These are phyloP conservation scores for Saccharomycopsis selenospora DNA, from an alignment of 805 yeast species.

Conservation along the genomic window DNA sequence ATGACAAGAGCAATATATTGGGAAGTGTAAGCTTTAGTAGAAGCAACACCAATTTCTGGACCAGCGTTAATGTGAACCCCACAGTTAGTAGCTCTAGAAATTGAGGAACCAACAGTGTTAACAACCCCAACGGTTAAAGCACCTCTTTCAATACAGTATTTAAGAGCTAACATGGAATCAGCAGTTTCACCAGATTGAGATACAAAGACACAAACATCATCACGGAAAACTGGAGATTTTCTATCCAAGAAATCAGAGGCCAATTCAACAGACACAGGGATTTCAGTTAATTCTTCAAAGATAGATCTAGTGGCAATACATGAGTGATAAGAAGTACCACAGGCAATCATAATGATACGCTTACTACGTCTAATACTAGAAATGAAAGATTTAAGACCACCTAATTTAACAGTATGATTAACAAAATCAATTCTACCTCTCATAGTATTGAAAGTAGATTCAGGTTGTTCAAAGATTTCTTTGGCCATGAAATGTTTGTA, in stretches of 20 bases:
- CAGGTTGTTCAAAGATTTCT: slow-evolving; percentile 98
- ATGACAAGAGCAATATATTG: slow-evolving; percentile 95
- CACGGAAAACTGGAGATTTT: slow-evolving; percentile 94
- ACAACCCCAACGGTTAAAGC: slow-evolving; percentile 97
- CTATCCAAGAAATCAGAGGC: slow-evolving; percentile 95
- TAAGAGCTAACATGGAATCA: slow-evolving; percentile 90
- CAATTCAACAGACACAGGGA: slow-evolving; percentile 86
- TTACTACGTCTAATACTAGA: slow-evolving; percentile 90
- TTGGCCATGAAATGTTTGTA: slow-evolving; percentile 97
- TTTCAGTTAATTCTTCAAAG: slow-evolving; percentile 93
- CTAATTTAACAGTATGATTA: slow-evolving; percentile 66
- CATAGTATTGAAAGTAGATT: slow-evolving; percentile 96
- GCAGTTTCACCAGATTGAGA: slow-evolving; percentile 99
- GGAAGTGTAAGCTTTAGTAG: slow-evolving; percentile 97
- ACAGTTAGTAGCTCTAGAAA: slow-evolving; percentile 95
- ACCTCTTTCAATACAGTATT: slow-evolving; percentile 93
- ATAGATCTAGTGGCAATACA: slow-evolving; percentile 95
- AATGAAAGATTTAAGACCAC: slow-evolving; percentile 81
- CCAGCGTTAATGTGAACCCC: slow-evolving; percentile 99
- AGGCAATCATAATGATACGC: slow-evolving; percentile 95
- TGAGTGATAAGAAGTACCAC: slow-evolving; percentile 98
- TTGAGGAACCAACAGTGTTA: slow-evolving; percentile 93
- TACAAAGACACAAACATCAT: slow-evolving; percentile 94
- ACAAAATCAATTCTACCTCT: slow-evolving; percentile 97
- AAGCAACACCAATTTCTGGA: slow-evolving; percentile 99